These are phyloP conservation scores for Naganishia cerealis DNA, from an alignment of 1,284 basidiomycete species.

Conservation along the genomic window DNA sequence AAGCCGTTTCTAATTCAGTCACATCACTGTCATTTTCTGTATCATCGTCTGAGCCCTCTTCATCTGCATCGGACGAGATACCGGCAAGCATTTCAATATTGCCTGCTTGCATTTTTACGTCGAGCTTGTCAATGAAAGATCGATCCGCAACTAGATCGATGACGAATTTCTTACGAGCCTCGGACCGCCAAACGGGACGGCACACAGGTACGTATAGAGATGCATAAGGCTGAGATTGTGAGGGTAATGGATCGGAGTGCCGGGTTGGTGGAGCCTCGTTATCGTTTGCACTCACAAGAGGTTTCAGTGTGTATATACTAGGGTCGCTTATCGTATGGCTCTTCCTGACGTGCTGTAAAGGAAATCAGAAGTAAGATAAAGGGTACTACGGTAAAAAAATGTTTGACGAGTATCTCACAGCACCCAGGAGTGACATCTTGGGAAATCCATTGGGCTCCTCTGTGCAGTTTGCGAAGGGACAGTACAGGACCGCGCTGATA, in stretches of 20 bases:
- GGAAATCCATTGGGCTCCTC: slow-evolving; percentile 7
- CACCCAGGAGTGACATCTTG: slow-evolving; percentile 17
- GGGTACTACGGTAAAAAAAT: neutral
- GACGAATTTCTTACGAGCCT: slow-evolving; percentile 12
- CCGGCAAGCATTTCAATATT: slow-evolving; percentile 21
- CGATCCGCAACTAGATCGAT: slow-evolving; percentile 20
- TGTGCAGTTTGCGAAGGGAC: slow-evolving; percentile 6
- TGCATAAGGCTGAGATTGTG: neutral
- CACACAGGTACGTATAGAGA: slow-evolving; percentile 16
- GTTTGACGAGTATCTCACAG: neutral
- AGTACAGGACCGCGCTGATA: slow-evolving; percentile 5
- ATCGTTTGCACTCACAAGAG: slow-evolving; percentile 22
- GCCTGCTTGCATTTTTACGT: slow-evolving; percentile 28
- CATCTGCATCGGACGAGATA: neutral
- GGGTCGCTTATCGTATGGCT: neutral
- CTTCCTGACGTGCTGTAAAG: slow-evolving; percentile 13
- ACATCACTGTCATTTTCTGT: neutral
- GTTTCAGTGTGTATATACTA: neutral
- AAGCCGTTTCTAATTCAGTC: slow-evolving; percentile 10
- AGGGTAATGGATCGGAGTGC: neutral
- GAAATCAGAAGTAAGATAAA: neutral
- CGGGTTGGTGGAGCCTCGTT: slow-evolving; percentile 15
- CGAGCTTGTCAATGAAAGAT: slow-evolving; percentile 19
- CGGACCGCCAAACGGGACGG: slow-evolving; percentile 12
- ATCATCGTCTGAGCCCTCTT: neutral